Conservation (phyloP, 768 basidiomycete species). For the Suillus hirtellus region DNA sequence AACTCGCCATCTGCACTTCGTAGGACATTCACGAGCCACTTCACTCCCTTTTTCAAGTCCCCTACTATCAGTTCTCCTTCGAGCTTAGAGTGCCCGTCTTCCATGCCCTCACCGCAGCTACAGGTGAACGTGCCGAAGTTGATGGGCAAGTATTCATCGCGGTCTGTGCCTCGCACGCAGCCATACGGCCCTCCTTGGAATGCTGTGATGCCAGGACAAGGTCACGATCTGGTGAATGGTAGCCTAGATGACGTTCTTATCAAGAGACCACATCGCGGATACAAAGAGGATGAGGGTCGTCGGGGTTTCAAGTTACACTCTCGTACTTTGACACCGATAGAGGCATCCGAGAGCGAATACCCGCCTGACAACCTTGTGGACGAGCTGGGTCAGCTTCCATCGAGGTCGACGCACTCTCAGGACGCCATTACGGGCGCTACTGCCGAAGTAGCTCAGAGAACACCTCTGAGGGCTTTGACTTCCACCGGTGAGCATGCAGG, state of each 20-base stretch:
- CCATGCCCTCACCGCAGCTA: background rate
- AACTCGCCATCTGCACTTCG: constrained; percentile 8
- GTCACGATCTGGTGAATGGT: background rate
- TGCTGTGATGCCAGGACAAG: constrained; percentile 25
- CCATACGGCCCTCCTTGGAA: constrained; percentile 41
- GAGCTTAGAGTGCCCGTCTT: constrained; percentile 5
- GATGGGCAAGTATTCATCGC: constrained; percentile 22
- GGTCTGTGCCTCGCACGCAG: constrained; percentile 34
- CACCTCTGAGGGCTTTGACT: background rate
- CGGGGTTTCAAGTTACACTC: background rate
- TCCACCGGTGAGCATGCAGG: background rate
- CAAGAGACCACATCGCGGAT: constrained; percentile 1
- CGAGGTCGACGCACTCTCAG: background rate
- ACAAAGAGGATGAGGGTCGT: background rate
- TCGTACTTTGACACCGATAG: background rate
- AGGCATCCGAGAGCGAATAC: background rate
- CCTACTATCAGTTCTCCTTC: constrained; percentile 17
- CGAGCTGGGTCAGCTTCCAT: background rate
- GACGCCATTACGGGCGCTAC: background rate
- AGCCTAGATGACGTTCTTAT: constrained; percentile 3
- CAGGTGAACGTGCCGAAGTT: constrained; percentile 17
- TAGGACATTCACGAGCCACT: constrained; percentile 17
- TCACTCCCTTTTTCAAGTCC: constrained; percentile 27
- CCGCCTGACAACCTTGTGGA: background rate
- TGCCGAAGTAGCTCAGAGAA: background rate